Evolutionary conservation across 495 filamentous ascomycete genomes (phyloP).

Genomic region (Elaphomyces granulatus): DNA sequence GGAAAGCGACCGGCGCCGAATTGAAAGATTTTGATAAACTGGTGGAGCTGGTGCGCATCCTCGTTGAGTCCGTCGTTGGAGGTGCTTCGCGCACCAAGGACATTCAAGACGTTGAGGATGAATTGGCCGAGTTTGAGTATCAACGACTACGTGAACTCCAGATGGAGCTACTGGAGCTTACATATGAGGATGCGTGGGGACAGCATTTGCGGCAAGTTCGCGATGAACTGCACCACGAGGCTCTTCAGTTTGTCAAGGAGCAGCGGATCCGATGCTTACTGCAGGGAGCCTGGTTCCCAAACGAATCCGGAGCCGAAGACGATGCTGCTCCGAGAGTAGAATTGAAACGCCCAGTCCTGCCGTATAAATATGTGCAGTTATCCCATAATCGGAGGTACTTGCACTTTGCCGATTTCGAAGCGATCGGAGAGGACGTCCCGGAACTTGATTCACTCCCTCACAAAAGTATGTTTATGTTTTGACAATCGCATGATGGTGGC

Average conservation of each 20-base stretch:
- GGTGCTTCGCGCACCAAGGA: conserved; percentile 72
- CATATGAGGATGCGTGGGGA: conserved; percentile 91
- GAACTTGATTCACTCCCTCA: conserved; percentile 58
- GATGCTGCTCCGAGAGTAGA: conserved; percentile 25
- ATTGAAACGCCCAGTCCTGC: conserved; percentile 16
- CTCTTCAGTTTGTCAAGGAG: conserved; percentile 90
- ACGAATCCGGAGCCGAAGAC: conserved; percentile 26
- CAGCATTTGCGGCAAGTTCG: conserved; percentile 78
- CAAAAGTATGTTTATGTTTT: conserved; percentile 42
- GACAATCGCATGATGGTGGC: too few relatives aligned
- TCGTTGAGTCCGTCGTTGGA: conserved; percentile 86
- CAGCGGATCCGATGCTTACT: conserved; percentile 89
- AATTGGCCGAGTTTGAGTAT: conserved; percentile 70
- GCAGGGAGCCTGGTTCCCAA: conserved; percentile 80
- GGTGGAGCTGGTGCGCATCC: conserved; percentile 73
- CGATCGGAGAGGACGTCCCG: conserved; percentile 47
- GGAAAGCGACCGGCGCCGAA: conserved; percentile 77
- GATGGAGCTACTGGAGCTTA: conserved; percentile 82
- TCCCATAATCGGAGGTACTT: conserved; percentile 85
- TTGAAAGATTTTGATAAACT: conserved; percentile 84
- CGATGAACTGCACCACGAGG: conserved; percentile 86
- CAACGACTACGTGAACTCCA: conserved; percentile 68
- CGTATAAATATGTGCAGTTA: conserved; percentile 73
- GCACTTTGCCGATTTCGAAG: conserved; percentile 80
- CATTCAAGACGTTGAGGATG: conserved; percentile 77